Percentiles rank a stretch among this genome's conserved stretches.
Evolutionary conservation across 164 flowering plant genomes (phyloP).

Genomic region (Warburgia ugandensis): DNA sequence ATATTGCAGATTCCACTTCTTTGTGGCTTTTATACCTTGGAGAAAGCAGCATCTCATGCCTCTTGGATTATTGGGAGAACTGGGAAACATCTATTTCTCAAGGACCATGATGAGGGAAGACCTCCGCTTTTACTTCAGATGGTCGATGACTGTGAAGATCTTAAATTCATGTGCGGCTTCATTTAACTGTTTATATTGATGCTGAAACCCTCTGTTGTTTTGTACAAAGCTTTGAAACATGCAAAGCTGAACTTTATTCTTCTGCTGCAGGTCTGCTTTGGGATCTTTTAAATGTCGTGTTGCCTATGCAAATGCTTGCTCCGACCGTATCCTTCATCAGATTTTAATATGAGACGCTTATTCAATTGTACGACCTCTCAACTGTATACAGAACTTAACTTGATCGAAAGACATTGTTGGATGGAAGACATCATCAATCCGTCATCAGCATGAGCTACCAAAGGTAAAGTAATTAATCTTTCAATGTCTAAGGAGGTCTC

Average conservation of each 20-base stretch:
- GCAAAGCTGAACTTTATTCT: too few species aligned
- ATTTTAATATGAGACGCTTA: too few species aligned
- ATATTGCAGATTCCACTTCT: constrained; percentile 63
- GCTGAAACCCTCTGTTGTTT: too few species aligned
- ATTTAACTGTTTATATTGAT: too few species aligned
- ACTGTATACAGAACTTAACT: constrained; percentile 50
- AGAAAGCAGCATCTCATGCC: constrained; percentile 43
- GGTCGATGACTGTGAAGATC: constrained; percentile 59
- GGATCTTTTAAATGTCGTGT: constrained; percentile 66
- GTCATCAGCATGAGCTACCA: constrained; percentile 69
- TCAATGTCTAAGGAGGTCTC: too few species aligned
- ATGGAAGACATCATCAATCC: constrained; percentile 84
- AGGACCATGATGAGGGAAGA: constrained; percentile 49
- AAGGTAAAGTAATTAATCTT: constrained; percentile 32
- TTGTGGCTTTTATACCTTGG: constrained; percentile 51
- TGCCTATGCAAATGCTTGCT: constrained; percentile 65
- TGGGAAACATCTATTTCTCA: constrained; percentile 73
- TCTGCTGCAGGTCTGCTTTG: constrained; percentile 73
- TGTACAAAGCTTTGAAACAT: too few species aligned
- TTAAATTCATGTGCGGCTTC: constrained; percentile 69
- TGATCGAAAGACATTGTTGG: constrained; percentile 63
- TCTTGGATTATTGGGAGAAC: constrained; percentile 71
- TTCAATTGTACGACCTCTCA: too few species aligned
- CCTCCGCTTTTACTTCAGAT: constrained; percentile 86
- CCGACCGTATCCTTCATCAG: constrained; percentile 73